These are phyloP conservation scores for Macrocybe gigantea DNA, from an alignment of 768 basidiomycete genomes.

Conservation along the genomic window DNA sequence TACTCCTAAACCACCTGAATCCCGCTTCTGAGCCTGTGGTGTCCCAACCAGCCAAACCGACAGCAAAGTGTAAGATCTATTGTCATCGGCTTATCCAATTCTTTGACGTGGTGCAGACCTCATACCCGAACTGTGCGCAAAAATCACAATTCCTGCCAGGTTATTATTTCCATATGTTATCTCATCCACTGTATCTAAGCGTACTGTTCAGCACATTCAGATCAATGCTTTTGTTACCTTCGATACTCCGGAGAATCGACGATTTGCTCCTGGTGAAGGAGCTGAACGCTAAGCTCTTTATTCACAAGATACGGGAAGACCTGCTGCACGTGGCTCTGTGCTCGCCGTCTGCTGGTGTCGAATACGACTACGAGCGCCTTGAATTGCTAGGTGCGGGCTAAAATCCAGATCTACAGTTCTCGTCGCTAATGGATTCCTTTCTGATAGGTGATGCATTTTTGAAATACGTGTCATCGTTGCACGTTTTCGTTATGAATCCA, in stretches of 20 bases:
- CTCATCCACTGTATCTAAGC: constrained; percentile 2
- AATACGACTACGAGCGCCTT: constrained; percentile 77
- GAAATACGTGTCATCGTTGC: constrained; percentile 71
- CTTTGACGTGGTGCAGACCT: constrained; percentile 41
- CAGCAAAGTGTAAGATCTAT: constrained; percentile 52
- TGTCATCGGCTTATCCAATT: background rate
- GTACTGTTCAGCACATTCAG: constrained; percentile 40
- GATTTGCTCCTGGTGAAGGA: constrained; percentile 73
- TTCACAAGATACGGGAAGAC: constrained; percentile 53
- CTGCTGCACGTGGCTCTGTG: constrained; percentile 63
- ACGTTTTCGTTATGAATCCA: constrained; percentile 68
- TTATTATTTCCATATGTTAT: constrained; percentile 14
- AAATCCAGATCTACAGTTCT: background rate
- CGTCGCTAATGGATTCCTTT: background rate
- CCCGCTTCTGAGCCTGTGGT: constrained; percentile 38
- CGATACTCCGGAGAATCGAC: constrained; percentile 67
- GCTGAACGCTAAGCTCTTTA: constrained; percentile 65
- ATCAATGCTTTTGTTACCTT: constrained; percentile 56
- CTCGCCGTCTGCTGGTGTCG: constrained; percentile 62
- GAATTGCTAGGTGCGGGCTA: constrained; percentile 65
- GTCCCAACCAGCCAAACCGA: constrained; percentile 28
- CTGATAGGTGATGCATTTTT: constrained; percentile 72
- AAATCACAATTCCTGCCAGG: constrained; percentile 71
- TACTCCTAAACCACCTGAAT: constrained; percentile 52
- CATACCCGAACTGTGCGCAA: constrained; percentile 78